Evolutionary conservation across 2,329 filamentous ascomycete genomes (phyloP), one percentile per base, ranked within the genome.

Genomic region (Fusarium sp.): DNA sequence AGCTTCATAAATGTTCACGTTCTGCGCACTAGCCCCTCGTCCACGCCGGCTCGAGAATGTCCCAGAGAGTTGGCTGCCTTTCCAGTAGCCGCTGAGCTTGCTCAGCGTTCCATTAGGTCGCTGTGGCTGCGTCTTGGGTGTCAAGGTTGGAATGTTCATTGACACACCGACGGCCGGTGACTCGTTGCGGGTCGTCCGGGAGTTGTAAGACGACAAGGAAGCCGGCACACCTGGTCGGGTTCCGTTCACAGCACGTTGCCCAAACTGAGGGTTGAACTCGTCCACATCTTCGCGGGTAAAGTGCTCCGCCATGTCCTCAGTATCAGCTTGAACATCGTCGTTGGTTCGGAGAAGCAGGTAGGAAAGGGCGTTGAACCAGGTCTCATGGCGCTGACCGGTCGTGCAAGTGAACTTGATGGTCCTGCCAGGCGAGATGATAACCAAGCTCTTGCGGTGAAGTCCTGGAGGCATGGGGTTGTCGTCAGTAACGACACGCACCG

Each of bases 301-400:
- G 73, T 87, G 86, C 43, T 86, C 87, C 1, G 87, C 87, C 69
- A 89, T 84, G 73, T 88, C 92, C 72, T 94, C 88, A 5, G 89
- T 87, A 74, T 91, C 89, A 8, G 89, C 85, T 61, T 90, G 88
- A n/a, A 86, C 88, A 41, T 93, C 92, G 23, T 89, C 86, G 35
- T 91, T 88, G 30, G 92, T 95, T 54, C 95, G 92, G 34, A 98
- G 88, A 39, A 98, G 88, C 16, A 99, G 89, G 81, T 99, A 99
- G 2, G 95, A 97, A 64, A 99, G 88, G 0, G 97, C 95, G 80
- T 98, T 98, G 88, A 97, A 98, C 97, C 97, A 99, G 1, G 95
- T 98, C 85, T 99, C 97, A 80, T 99, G 97, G 70, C 97, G 90
- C 81, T 98, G 95, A 41, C 95, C 94, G 4, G 97, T 99, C 3